Evolutionary conservation across 169 alveolate genomes (phyloP), one percentile per base, ranked within the genome.

Genomic region (Plasmodium vivax): DNA sequence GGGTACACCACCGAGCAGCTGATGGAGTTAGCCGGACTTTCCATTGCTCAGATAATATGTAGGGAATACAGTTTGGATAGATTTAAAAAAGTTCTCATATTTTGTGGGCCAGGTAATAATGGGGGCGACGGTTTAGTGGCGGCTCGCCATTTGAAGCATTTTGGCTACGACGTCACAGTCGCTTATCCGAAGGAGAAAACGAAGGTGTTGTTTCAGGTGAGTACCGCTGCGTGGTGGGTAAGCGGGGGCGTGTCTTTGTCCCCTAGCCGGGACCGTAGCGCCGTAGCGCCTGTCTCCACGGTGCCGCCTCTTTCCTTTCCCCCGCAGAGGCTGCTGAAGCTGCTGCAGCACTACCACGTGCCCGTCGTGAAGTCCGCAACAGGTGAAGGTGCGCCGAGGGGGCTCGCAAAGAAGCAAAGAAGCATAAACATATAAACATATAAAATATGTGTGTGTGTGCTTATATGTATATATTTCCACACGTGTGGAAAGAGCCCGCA

Each of bases 81-180:
- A 47, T 81, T 84, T 72, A 83, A 85, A 32, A 97, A 94, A 84
- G 92, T 95, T 74, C 56, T 96, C 16, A 96, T 97, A 7, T 84
- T 97, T 32, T 96, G 98, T 95, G 99, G 99, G 2, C 99, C 99
- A 10, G 99, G 99, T 16, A 96, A 98, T 93, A 98, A 98, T 95
- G 98, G 98, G n/a, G 98, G 98, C 3, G 98, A 97, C 85, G 98
- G 98, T 1, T 92, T 98, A 71, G 98, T 97, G 2, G 97, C 97
- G 71, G 97, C 98, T n/a, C 96, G 99, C 68, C 98, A 97, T 87
- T 92, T 97, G 41, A 94, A 95, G 47, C 94, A 95, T 75, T 97
- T 97, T 84, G 98, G 98, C 14, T 94, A 93, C 45, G 85, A 92
- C 10, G 92, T 96, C 27, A 94, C 91, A 30, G 91, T 97, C 36